Percentiles rank a stretch among this genome's conserved stretches.
Evolutionary conservation across 495 filamentous ascomycete species (phyloP).

Genomic region (Penicillium pancosmium): DNA sequence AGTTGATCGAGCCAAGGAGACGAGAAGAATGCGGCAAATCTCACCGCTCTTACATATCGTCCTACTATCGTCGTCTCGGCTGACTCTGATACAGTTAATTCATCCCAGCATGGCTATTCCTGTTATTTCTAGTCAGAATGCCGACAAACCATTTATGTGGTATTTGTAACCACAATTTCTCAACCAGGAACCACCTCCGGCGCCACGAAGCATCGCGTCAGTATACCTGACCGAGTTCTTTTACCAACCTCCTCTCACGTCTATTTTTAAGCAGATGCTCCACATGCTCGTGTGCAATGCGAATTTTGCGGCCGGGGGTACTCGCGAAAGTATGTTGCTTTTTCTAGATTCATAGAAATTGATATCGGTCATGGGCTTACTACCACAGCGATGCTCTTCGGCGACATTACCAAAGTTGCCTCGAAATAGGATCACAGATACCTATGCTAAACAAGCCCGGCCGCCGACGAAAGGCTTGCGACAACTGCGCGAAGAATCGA

Average conservation of each 20-base stretch:
- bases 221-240: background rate
- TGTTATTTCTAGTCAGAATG: background rate
- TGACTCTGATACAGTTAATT: no score
- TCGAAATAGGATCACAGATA: background rate
- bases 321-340: conserved; percentile 13
- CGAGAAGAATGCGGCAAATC: no score
- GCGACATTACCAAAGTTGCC: conserved; percentile 18
- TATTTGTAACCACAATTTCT: conserved; percentile 6
- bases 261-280: conserved; percentile 7
- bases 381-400: conserved; percentile 16
- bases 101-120: no score
- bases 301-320: conserved; percentile 17
- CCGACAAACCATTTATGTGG: background rate
- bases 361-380: background rate
- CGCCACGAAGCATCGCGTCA: conserved; percentile 18
- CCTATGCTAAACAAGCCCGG: conserved; percentile 6
- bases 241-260: background rate
- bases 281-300: conserved; percentile 8
- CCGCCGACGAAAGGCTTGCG: conserved; percentile 20
- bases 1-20: no score
- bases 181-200: conserved; percentile 15
- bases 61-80: no score
- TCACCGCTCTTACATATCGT: no score
- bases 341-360: background rate
- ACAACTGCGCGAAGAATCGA: conserved; percentile 11